Evolutionary conservation across 768 basidiomycete species (phyloP), one percentile per base, ranked within the genome.

Genomic region (Kockovaella imperatae): DNA sequence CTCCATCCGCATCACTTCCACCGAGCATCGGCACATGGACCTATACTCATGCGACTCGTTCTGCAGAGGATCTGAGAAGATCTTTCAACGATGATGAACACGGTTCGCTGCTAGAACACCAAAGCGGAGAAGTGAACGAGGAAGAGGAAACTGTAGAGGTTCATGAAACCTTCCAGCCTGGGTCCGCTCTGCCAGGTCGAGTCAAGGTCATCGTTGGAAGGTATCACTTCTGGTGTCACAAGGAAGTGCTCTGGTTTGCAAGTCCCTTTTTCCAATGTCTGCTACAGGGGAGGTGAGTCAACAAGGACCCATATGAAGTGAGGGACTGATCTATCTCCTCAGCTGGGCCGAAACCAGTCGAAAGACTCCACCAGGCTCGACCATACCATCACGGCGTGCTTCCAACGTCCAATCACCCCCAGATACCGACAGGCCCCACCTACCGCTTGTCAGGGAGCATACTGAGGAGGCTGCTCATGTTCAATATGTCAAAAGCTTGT

Each of bases 251-350:
- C 5, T 84, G 83, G 72, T 93, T 89, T 65, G 84, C 88, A 3
- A 90, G 87, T n/a, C 87, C 89, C 0, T 93, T 93, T 76, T 93
- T 93, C 69, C 83, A 90, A 70, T 87, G 86, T 15, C 83, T 87
- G 7, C 74, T 93, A 39, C 86, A 86, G 58, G 89, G 89, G 23
- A 60, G 60, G 72, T 74, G 53, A 52, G 71, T 60, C 20, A 15
- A 13, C 20, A 29, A 23, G 0, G n/a, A 6, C 26, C 31, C 5
- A 6, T 11, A 26, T 30, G 24, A 13, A 30, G 41, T 14, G 14
- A 42, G 44, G 15, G 11, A n/a, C 29, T 50, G 20, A 52, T 34
- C 25, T 24, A 30, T 23, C 18, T 18, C 6, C 7, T 6, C 31
- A 80, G 86, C 62, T 93, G 89, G 89, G 84, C 85, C 11, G 89